phyloP scores from a whole-genome alignment of 1,139 yeast genomes.

The Debaryomyces psychrophilus region DNA sequence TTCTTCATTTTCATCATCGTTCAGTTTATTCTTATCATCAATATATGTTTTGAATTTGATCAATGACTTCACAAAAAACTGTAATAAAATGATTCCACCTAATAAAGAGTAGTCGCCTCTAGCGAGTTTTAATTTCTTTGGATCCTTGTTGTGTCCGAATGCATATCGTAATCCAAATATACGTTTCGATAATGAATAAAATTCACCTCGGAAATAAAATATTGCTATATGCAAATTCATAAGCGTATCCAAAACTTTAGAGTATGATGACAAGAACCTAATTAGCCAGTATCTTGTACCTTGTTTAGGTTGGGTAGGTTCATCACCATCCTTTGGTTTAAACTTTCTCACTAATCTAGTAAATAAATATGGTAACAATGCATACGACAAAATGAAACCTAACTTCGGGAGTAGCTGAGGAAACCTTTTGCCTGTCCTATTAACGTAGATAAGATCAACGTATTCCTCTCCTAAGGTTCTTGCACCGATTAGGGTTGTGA shows the following conservation, averaged over 20 bases:
- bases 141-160: conserved; percentile 62
- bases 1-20: conserved; percentile 19
- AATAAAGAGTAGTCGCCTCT: conserved; percentile 74
- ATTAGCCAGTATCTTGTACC: conserved; percentile 18
- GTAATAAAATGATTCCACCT: conserved; percentile 70
- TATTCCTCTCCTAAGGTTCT: conserved; percentile 94
- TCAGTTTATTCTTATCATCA: conserved; percentile 18
- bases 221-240: conserved; percentile 75
- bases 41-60: conserved; percentile 35
- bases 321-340: conserved; percentile 27
- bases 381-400: conserved; percentile 57
- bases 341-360: conserved; percentile 34
- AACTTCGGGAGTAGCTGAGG: conserved; percentile 52
- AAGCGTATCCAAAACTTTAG: conserved; percentile 51
- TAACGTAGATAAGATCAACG: conserved; percentile 78
- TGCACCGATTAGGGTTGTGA: conserved; percentile 76
- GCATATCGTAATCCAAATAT: conserved; percentile 80
- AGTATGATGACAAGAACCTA: conserved; percentile 38
- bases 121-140: conserved; percentile 40
- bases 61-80: conserved; percentile 53
- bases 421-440: conserved; percentile 50
- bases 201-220: conserved; percentile 80
- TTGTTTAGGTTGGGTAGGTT: conserved; percentile 11
- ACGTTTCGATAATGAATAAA: conserved; percentile 76
- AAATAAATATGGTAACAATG: conserved; percentile 58